These are phyloP conservation scores for Labyrinthula sp. DNA, from an alignment of 352 stramenopile species.

Conservation along the genomic window DNA sequence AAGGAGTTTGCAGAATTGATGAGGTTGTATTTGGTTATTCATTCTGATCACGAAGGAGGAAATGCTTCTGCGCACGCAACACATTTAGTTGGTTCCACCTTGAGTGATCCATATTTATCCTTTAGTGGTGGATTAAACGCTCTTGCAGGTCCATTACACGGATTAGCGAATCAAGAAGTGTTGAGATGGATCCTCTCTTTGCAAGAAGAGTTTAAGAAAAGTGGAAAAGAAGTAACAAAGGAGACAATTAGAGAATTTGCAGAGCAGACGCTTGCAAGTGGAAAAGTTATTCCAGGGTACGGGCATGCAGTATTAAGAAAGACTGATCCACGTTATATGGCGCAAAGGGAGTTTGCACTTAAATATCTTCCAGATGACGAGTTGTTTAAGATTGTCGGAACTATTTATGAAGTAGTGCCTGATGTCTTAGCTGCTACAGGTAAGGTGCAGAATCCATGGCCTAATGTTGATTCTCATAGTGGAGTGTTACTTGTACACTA, in stretches of 20 bases:
- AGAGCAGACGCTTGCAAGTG: conserved; percentile 91
- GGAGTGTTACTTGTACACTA: conserved; percentile 96
- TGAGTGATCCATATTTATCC: conserved; percentile 90
- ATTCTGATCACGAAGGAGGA: conserved; percentile 95
- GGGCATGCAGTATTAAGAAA: conserved; percentile 91
- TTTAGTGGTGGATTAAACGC: conserved; percentile 85
- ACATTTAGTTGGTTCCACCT: conserved; percentile 85
- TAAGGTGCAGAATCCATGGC: conserved; percentile 98
- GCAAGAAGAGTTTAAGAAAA: conserved; percentile 77
- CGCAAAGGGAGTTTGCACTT: conserved; percentile 90
- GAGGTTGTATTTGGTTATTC: conserved; percentile 94
- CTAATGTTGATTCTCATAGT: conserved; percentile 94
- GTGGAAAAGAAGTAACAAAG: conserved; percentile 83
- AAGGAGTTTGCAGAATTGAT: conserved; percentile 93
- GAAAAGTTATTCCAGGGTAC: conserved; percentile 96
- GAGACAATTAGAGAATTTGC: conserved; percentile 96
- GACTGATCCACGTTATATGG: conserved; percentile 94
- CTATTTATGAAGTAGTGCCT: conserved; percentile 96
- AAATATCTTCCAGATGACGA: conserved; percentile 97
- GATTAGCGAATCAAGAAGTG: conserved; percentile 96
- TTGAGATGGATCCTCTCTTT: conserved; percentile 73
- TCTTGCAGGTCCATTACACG: conserved; percentile 86
- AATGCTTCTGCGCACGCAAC: conserved; percentile 94
- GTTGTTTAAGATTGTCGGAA: conserved; percentile 96
- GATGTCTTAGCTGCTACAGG: conserved; percentile 91